These are phyloP conservation scores for Cystoisospora suis DNA, from an alignment of 169 alveolate species.

Conservation along the genomic window DNA sequence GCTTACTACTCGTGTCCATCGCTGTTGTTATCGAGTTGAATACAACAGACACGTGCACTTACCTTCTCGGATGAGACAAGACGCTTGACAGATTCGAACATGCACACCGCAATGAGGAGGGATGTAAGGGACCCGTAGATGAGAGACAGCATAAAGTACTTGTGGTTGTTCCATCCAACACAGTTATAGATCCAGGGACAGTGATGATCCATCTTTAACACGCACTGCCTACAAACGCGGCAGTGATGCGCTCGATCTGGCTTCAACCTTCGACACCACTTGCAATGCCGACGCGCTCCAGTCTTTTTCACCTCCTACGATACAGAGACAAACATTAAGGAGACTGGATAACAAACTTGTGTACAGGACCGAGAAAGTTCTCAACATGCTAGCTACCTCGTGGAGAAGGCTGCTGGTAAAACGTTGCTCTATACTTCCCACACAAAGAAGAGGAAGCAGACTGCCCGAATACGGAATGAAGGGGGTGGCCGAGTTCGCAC, in stretches of 20 bases:
- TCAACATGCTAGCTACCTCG: no score
- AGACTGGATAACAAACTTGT: no score
- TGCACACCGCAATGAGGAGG: conserved; percentile 73
- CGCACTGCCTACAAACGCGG: conserved; percentile 84
- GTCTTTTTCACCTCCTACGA: conserved; percentile 94
- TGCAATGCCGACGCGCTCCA: conserved; percentile 89
- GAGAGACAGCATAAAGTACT: conserved; percentile 81
- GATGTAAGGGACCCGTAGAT: conserved; percentile 77
- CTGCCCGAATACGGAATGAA: no score
- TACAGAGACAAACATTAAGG: conserved; percentile 84
- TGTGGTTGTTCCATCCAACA: conserved; percentile 89
- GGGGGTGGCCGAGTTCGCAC: no score
- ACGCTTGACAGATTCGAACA: conserved; percentile 72
- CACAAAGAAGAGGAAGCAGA: no score
- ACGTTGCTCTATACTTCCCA: no score
- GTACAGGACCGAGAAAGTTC: no score
- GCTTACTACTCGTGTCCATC: no score
- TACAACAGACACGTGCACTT: background rate
- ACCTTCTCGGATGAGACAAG: conserved; percentile 54
- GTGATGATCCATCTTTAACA: conserved; percentile 91
- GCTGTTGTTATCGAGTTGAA: no score
- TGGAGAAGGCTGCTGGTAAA: no score
- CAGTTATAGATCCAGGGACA: conserved; percentile 91
- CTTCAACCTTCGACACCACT: conserved; percentile 88
- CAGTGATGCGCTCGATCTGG: conserved; percentile 94